A percentile compares a stretch with the other conserved stretches of the same genome.
Conservation (phyloP, 305 asterid species). For the Rubia peregrina region DNA sequence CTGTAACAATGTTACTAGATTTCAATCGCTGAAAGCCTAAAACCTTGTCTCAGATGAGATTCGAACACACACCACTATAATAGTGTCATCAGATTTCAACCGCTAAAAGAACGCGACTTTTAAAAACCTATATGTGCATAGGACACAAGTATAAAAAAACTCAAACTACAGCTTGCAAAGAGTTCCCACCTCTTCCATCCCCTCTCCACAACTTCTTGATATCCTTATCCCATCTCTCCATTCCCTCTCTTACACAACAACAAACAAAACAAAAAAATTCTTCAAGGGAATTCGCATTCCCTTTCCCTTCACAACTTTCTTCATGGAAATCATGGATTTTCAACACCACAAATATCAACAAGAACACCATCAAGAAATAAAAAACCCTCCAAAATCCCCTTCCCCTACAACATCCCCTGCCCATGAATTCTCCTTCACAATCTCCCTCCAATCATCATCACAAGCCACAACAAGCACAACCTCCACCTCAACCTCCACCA, state of each 20-base stretch:
- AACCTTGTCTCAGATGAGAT: too few species aligned
- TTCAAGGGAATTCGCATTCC: background rate
- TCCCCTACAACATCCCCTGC: conserved; percentile 66
- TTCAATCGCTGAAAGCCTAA: too few species aligned
- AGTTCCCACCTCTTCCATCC: conserved; percentile 7
- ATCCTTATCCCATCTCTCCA: conserved; percentile 44
- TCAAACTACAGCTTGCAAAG: conserved; percentile 12
- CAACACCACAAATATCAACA: conserved; percentile 14
- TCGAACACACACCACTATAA: too few species aligned
- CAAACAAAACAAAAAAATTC: conserved; percentile 7
- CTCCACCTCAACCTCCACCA: background rate
- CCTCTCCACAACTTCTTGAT: conserved; percentile 31
- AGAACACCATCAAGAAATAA: conserved; percentile 11
- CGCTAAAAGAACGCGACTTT: background rate
- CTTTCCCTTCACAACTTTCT: conserved; percentile 11
- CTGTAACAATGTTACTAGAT: too few species aligned
- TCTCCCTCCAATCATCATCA: conserved; percentile 47
- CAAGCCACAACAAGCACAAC: conserved; percentile 11
- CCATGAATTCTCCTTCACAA: conserved; percentile 78
- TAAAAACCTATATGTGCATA: background rate
- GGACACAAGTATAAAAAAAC: conserved; percentile 21
- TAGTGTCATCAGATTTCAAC: background rate
- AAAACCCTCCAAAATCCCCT: conserved; percentile 18
- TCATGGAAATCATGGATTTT: conserved; percentile 27
- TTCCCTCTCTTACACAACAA: conserved; percentile 15